Evolutionary conservation across 2,329 filamentous ascomycete genomes (phyloP), one percentile per base, ranked within the genome.

Genomic region (Talaromyces piceae): DNA sequence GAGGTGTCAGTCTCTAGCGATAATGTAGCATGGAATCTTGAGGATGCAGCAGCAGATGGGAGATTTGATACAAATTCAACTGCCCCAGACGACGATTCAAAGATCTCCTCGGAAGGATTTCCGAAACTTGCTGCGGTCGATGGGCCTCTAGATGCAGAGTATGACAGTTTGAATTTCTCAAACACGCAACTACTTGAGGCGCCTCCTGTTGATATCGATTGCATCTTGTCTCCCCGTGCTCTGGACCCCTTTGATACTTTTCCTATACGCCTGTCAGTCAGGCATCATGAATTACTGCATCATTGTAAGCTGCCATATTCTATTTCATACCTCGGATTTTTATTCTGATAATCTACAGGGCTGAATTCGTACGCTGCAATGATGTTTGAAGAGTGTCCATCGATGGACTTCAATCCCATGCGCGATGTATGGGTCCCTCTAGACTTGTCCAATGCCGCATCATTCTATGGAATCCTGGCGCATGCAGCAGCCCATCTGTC

Each of bases 341-440:
- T 16, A 25, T 22, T 18, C 27, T 37, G 43, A 47, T 23, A 5
- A 9, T 3, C 2, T 11, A 26, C 12, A 54, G 52, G 52, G 52
- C 27, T 54, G 30, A 47, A 43, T 12, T 41, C 49, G 11, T 44
- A 54, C 31, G 43, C 52, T 4, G 48, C 43, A 20, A 54, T 54
- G 52, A 41, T 54, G 52, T 51, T 39, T 22, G 52, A 51, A 11
- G 43, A 47, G 4, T 33, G 33, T 4, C 12, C 49, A 7, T 31
- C 52, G 4, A 7, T 50, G 11, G 39, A 39, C 18, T 54, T 54
- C 13, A 51, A 47, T 20, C 52, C 52, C n/a, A 51, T 51, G 48
- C 48, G 52, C 5, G 52, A 54, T 31, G 49, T 54, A 5, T 54
- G 52, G 52, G 47, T 54, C 27, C 52, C 52, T 4, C 33, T 54